Percentiles rank a stretch among this genome's conserved stretches.
phyloP scores from a whole-genome alignment of 331 rosid species.

The Malus hybrid region DNA sequence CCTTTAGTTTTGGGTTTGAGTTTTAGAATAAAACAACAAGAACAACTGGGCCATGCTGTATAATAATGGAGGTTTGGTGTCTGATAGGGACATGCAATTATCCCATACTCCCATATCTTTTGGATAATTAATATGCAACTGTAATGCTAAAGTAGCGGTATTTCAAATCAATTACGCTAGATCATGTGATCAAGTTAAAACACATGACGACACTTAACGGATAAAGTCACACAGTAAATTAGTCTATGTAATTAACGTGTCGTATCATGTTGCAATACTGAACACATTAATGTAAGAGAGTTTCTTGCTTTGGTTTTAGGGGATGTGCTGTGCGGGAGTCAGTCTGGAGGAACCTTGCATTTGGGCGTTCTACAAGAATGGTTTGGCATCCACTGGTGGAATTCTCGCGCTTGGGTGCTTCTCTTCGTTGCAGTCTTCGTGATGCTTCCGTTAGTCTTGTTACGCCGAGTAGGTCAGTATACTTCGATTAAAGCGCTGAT shows the following conservation, averaged over 20 bases:
- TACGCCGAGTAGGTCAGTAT: constrained; percentile 13
- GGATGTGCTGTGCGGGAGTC: constrained; percentile 25
- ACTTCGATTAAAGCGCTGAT: not conserved
- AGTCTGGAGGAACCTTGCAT: constrained; percentile 9
- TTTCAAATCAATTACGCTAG: too few species aligned
- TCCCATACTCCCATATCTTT: not conserved
- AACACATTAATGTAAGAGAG: not conserved
- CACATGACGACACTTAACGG: too few species aligned
- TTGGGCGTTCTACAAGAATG: constrained; percentile 20
- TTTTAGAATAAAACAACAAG: not conserved
- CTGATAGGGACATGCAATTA: not conserved
- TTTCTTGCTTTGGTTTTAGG: not conserved
- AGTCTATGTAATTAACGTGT: not conserved
- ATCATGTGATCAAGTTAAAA: too few species aligned
- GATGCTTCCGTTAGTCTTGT: constrained; percentile 12
- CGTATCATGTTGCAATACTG: too few species aligned
- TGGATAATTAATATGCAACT: too few species aligned
- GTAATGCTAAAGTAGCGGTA: too few species aligned
- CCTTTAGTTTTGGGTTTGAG: not conserved
- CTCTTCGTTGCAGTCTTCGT: constrained; percentile 12
- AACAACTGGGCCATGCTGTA: not conserved
- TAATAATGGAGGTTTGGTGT: not conserved
- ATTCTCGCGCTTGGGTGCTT: constrained; percentile 20
- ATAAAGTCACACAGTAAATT: not conserved
- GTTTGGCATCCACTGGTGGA: constrained; percentile 31